Base-by-base conservation (phyloP, 345 rosid genomes). In the Hibiscus syriacus region DNA sequence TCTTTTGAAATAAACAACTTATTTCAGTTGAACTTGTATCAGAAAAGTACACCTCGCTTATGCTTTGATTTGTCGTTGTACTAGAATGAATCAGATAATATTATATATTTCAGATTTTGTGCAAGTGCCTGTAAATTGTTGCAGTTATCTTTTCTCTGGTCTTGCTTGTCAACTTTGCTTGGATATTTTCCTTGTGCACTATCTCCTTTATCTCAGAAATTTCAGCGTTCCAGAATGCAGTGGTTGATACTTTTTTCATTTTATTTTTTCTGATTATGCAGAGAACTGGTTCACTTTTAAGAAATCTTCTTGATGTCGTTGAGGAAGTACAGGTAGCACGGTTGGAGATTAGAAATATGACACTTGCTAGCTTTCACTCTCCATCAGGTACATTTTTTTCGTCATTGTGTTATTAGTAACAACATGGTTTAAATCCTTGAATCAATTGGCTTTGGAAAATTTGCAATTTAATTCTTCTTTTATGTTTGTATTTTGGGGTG, bases 241-340 rank as follows among this genome's bases (percentile, higher is more conserved):
- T 49, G 9, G 62, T 70, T 69, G 66, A 70, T 43, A 26, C 26
- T 49, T 52, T 57, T 73, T 63, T 65, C 19, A 7, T 39, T 71
- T 67, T 46, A 66, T 43, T 29, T 9, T 32, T 57, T 72, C 75
- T 77, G 66, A 64, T 66, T 67, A 4, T 84, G 84, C 88, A 92
- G 98, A 78, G 73, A 45, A 85, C 82, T 26, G n/a, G 83, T 80
- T 81, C 79, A n/a, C n/a, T 78, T 69, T 32, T 92, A 64, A 82
- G 73, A 54, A 92, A 82, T 79, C 78, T 92, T 61, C 78, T 85
- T 49, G 85, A 82, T 53, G 85, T 92, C 70, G 72, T 85, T 72
- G 87, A 80, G 79, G 96, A 89, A 84, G 72, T 87, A 58, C 84
- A 79, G 70, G 76, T 69, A 55, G 92, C 96, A 69, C 76, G 27